Evolutionary conservation across 176 grass and related monocot genomes (phyloP).

Genomic region (Ensete glaucum): DNA sequence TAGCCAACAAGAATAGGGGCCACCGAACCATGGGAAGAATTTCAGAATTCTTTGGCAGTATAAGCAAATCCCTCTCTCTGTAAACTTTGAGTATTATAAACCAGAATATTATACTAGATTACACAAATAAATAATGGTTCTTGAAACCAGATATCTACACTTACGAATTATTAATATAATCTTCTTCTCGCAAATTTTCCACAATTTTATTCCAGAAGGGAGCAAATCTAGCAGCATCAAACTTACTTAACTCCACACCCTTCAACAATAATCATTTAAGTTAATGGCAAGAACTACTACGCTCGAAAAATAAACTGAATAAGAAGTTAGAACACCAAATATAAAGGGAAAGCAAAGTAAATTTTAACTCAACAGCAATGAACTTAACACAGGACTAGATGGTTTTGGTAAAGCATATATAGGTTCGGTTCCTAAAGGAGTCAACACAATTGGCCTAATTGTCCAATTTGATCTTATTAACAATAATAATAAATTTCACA

Average conservation of each 20-base stretch:
- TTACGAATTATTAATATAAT: constrained; percentile 75
- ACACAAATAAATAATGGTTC: not conserved
- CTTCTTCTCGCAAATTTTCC: constrained; percentile 78
- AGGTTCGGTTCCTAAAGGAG: too few relatives aligned
- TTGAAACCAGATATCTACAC: not conserved
- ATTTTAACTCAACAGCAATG: too few relatives aligned
- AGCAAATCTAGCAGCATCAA: constrained; percentile 87
- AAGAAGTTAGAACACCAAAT: not conserved
- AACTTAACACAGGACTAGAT: not conserved
- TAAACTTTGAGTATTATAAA: not conserved
- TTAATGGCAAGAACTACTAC: not conserved
- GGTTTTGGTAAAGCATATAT: not conserved
- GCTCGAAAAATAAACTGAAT: not conserved
- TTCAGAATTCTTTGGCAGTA: constrained; percentile 72
- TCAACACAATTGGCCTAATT: not conserved
- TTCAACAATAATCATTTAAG: constrained; percentile 11
- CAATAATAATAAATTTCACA: too few relatives aligned
- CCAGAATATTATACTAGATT: not conserved
- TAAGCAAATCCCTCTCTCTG: constrained; percentile 77
- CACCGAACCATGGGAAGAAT: constrained; percentile 72
- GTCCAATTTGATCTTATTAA: too few relatives aligned
- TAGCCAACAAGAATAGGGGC: constrained; percentile 90
- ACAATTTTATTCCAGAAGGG: constrained; percentile 97
- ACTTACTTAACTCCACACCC: constrained; percentile 56
- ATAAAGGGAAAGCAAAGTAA: not conserved